phyloP scores from a whole-genome alignment of 768 basidiomycete genomes.

The Flagelloscypha sp. region DNA sequence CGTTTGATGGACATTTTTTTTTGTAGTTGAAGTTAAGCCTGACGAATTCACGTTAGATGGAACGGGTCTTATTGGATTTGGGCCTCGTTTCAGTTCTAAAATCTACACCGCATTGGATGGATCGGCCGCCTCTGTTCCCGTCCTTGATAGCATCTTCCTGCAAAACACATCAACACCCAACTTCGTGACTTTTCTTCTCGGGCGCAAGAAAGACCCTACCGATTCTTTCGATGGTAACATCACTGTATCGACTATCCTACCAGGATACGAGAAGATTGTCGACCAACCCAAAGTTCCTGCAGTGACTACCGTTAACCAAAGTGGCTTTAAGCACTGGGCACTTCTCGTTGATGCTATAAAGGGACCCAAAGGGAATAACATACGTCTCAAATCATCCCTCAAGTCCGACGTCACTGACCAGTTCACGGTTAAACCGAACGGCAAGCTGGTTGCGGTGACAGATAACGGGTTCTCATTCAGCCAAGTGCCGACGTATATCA shows the following conservation, averaged over 20 bases:
- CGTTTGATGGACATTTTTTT: too few relatives aligned
- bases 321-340: constrained; percentile 55
- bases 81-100: constrained; percentile 49
- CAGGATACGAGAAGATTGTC: constrained; percentile 39
- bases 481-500: constrained; percentile 49
- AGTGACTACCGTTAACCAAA: constrained; percentile 20
- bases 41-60: constrained; percentile 22
- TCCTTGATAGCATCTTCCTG: constrained; percentile 58
- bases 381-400: too few relatives aligned
- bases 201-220: constrained; percentile 46
- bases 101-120: constrained; percentile 29
- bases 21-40: constrained; percentile 28
- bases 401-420: constrained; percentile 37
- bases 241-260: constrained; percentile 50
- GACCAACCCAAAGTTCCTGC: constrained; percentile 46
- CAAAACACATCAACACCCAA: constrained; percentile 52
- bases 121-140: constrained; percentile 39
- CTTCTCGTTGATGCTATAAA: constrained; percentile 56
- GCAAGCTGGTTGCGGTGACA: constrained; percentile 45
- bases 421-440: constrained; percentile 28
- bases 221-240: constrained; percentile 50
- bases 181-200: constrained; percentile 55
- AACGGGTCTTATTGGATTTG: constrained; percentile 45
- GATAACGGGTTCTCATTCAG: constrained; percentile 67
- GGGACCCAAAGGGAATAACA: constrained; percentile 50